phyloP scores from a whole-genome alignment of 2,329 filamentous ascomycete species.

The Cytospora leucostoma region DNA sequence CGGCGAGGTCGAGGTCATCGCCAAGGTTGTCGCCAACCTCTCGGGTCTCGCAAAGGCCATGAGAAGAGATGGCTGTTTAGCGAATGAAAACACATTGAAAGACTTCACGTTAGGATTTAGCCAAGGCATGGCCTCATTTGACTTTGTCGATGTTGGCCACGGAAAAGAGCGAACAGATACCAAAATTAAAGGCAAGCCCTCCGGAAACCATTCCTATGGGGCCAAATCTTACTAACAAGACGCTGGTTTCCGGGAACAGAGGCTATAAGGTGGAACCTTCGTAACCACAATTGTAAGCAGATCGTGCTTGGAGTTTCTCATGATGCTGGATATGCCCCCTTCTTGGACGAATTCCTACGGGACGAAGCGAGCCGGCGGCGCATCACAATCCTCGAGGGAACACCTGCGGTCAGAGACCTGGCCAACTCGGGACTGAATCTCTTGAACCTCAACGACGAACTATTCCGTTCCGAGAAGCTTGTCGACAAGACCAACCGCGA shows the following conservation, averaged over 20 bases:
- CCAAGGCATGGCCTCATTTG: slow-evolving; percentile 59
- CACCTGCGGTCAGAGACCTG: slow-evolving; percentile 53
- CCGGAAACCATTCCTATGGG: background rate
- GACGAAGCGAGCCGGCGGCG: slow-evolving; percentile 46
- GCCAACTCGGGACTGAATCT: slow-evolving; percentile 48
- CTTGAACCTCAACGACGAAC: slow-evolving; percentile 45
- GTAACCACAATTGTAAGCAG: slow-evolving; percentile 63
- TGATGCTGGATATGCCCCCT: slow-evolving; percentile 61
- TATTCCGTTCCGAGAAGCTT: slow-evolving; percentile 59
- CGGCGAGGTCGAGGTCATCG: slow-evolving; percentile 58
- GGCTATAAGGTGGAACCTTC: slow-evolving; percentile 56
- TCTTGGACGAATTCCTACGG: slow-evolving; percentile 56
- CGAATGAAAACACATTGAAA: slow-evolving; percentile 47
- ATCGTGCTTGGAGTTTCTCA: slow-evolving; percentile 64
- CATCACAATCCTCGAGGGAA: slow-evolving; percentile 57
- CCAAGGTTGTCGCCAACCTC: slow-evolving; percentile 59
- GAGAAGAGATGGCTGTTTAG: slow-evolving; percentile 49
- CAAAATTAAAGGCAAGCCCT: slow-evolving; percentile 58
- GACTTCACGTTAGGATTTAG: slow-evolving; percentile 64
- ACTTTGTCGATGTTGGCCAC: slow-evolving; percentile 64
- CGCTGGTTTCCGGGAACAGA: slow-evolving; percentile 41
- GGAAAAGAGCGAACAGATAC: slow-evolving; percentile 60
- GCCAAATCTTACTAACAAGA: background rate
- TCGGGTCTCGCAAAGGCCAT: slow-evolving; percentile 52
- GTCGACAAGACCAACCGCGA: slow-evolving; percentile 39